Evolutionary conservation across 2,329 filamentous ascomycete species (phyloP), one percentile per base, ranked within the genome.

Genomic region (Stenocarpella maydis): DNA sequence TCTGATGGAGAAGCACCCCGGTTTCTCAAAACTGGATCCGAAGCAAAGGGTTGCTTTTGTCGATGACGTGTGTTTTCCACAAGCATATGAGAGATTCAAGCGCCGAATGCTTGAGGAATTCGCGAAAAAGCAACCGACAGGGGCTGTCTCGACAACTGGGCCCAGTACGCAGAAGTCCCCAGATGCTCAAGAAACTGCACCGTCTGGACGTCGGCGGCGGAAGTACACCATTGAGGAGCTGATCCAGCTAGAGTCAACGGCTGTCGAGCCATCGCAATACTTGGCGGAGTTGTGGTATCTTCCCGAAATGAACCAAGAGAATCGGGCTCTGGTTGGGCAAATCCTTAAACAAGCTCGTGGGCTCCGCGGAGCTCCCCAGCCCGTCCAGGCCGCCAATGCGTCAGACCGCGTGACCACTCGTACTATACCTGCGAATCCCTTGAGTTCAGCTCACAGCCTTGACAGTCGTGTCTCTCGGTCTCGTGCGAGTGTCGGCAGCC

Each of bases 261-360:
- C 63, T 2, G 26, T n/a, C 4, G n/a, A 28, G 2, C 55, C 64
- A 28, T 4, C 31, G 9, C 67, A 14, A 5, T 64, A 19, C 21
- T 41, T 71, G 50, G 14, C 50, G 2, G 54, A 67, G n/a, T 43
- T 65, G 15, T 24, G 63, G 19, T 69, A 53, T 15, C 49, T 68
- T 1, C 55, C 49, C 0, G 52, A 67, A 41, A 55, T 47, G 9
- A 39, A n/a, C 19, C 15, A 15, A 6, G 21, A 54, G 26, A 47
- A 7, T 28, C 24, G 17, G 39, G 4, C 14, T 2, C 24, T 37
- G 31, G 31, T 50, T 10, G 28, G 58, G 43, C 14, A 50, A 17
- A 15, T 67, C 1, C n/a, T 49, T 39, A 28, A 17, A 19, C 10
- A 17, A 15, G 41, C 52, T 5, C 17, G 21, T 19, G 43, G 31